Evolutionary conservation across 345 rosid genomes (phyloP).

Genomic region (Gossypium turneri): DNA sequence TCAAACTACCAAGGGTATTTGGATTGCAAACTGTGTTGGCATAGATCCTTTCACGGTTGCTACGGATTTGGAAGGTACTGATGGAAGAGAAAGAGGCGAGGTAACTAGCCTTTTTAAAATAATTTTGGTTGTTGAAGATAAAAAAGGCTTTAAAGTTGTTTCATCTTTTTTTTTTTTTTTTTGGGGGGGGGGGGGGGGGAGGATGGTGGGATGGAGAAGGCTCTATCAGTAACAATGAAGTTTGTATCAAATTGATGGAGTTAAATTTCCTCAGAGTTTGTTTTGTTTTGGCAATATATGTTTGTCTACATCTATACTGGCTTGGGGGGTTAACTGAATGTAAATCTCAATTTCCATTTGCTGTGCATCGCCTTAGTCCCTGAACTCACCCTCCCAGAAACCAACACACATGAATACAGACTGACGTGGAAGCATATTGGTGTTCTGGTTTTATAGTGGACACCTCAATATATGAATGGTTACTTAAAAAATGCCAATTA

Average conservation of each 20-base stretch:
- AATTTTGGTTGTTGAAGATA: background rate
- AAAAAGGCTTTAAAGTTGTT: background rate
- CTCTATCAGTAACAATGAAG: background rate
- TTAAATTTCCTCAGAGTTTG: background rate
- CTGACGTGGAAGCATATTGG: background rate
- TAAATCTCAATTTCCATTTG: background rate
- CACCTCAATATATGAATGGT: background rate
- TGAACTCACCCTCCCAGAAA: background rate
- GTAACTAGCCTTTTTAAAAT: conserved; percentile 26
- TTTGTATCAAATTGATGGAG: background rate
- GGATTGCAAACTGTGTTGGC: conserved; percentile 70
- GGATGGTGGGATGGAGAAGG: background rate
- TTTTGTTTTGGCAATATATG: background rate
- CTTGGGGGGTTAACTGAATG: background rate
- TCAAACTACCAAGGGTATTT: conserved; percentile 79
- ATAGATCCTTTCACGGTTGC: conserved; percentile 68
- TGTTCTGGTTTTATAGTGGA: background rate
- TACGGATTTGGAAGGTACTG: conserved; percentile 82
- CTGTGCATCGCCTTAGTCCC: background rate
- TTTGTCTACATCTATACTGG: background rate
- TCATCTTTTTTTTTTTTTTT: background rate
- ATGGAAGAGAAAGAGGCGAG: conserved; percentile 87
- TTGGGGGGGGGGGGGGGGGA: background rate
- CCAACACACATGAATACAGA: background rate
- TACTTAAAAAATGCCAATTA: background rate